Evolutionary conservation across 2,329 filamentous ascomycete species (phyloP), one percentile per base, ranked within the genome.

Genomic region (Periconia sp.): DNA sequence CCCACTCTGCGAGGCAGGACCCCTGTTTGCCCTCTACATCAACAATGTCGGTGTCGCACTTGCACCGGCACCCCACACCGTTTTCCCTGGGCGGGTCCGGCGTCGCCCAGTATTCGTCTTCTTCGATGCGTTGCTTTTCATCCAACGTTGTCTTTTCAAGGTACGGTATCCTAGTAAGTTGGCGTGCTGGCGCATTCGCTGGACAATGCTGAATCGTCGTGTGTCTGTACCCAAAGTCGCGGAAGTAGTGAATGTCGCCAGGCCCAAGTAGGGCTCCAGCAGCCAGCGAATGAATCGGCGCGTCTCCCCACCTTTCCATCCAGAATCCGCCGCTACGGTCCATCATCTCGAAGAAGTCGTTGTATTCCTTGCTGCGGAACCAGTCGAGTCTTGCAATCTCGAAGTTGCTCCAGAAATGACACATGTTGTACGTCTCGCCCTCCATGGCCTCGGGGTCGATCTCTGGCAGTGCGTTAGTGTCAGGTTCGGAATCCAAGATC

Each of bases 291-390:
- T 99, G 94, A 59, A 99, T 96, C 11, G 94, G 94, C 44, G 94
- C 94, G 73, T 99, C 94, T 73, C 94, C 94, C 94, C 94, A 99
- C 89, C 94, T 81, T 77, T 99, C 94, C 85, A 95, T 96, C 94
- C 94, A 99, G 75, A 99, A 99, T 34, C 94, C 94, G 54, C 94
- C 94, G 68, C 92, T 96, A 51, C 86, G 86, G 69, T 99, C 94
- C 92, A 99, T 96, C 87, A 95, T 95, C 63, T 96, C 80, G 71
- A 99, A 99, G 72, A 99, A 99, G 56, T 96, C 94, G 60, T 95
- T 88, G 69, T 99, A 99, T 66, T 91, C 88, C 74, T 96, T 92
- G 77, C 92, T 96, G 59, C 94, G 85, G 82, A 97, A 97, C 84
- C 91, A 99, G 74, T 89, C 87, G 48, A 99, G 81, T 46, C 86